Conservation (phyloP, 2,329 filamentous ascomycete genomes). For the Metarhizium guizhouense region DNA sequence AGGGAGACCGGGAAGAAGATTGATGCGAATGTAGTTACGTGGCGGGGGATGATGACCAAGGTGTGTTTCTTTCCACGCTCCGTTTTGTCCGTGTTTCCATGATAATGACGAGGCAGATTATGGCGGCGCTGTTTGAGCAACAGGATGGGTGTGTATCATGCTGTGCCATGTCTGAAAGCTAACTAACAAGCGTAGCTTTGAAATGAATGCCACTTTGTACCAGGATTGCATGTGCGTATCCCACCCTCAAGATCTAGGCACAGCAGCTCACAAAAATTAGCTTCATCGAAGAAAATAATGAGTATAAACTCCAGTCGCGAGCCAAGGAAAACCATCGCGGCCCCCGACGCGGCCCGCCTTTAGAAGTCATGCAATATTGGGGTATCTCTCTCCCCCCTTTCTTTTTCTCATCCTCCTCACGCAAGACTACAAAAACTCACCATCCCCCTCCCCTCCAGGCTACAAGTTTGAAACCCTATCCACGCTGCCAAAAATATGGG, state of each 20-base stretch:
- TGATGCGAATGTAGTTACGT: conserved; percentile 77
- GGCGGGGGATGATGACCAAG: conserved; percentile 99
- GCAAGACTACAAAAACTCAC: neutral
- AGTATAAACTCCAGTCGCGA: conserved; percentile 56
- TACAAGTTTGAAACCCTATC: conserved; percentile 94
- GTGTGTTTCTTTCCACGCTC: conserved; percentile 31
- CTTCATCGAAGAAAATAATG: conserved; percentile 88
- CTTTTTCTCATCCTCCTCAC: neutral
- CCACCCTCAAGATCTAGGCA: neutral
- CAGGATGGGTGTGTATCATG: conserved; percentile 54
- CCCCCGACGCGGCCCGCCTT: conserved; percentile 37
- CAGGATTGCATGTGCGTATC: conserved; percentile 44
- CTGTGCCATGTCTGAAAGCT: neutral
- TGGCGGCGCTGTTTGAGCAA: conserved; percentile 74
- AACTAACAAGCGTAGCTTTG: conserved; percentile 51
- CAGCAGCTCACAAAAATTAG: conserved; percentile 31
- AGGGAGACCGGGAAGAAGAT: conserved; percentile 55
- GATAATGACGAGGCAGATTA: conserved; percentile 49
- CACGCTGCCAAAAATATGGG: conserved; percentile 68
- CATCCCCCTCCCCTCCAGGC: conserved; percentile 37
- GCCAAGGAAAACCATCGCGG: conserved; percentile 37
- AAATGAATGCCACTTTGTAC: conserved; percentile 90
- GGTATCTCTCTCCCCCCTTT: conserved; percentile 43
- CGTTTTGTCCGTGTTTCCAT: neutral
- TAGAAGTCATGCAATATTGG: conserved; percentile 88